Evolutionary conservation across 192 early-diverging fungal species (phyloP).

Genomic region (Coemansia reversa): DNA sequence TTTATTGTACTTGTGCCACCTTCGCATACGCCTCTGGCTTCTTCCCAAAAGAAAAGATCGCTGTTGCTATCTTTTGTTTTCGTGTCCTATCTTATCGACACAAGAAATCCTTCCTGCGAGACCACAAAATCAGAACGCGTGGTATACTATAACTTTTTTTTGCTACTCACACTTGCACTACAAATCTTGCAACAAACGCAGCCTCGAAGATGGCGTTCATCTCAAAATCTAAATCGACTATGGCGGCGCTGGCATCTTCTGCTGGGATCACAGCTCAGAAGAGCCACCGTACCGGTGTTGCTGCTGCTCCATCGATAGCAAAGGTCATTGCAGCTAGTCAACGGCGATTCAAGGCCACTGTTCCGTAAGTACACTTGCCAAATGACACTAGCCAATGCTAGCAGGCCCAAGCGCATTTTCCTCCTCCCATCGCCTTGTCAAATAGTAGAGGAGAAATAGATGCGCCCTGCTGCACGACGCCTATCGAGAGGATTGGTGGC

Average conservation of each 20-base stretch:
- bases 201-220: slow-evolving; percentile 31
- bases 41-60: background rate
- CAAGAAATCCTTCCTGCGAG: background rate
- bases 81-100: background rate
- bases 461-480: background rate
- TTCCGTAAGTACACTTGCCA: slow-evolving; percentile 38
- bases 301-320: slow-evolving; percentile 26
- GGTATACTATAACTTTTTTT: slow-evolving; percentile 4
- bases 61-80: background rate
- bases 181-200: background rate
- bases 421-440: background rate
- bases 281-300: slow-evolving; percentile 14
- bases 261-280: slow-evolving; percentile 24
- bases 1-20: background rate
- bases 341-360: slow-evolving; percentile 50
- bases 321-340: slow-evolving; percentile 23
- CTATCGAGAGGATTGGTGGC: background rate
- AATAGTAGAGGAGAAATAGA: background rate
- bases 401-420: background rate
- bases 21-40: background rate
- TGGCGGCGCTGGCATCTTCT: slow-evolving; percentile 31
- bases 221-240: slow-evolving; percentile 31
- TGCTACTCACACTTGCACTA: background rate
- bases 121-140: background rate
- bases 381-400: background rate